Base-by-base conservation (phyloP, 768 basidiomycete genomes). In the Mycena leptocephala region DNA sequence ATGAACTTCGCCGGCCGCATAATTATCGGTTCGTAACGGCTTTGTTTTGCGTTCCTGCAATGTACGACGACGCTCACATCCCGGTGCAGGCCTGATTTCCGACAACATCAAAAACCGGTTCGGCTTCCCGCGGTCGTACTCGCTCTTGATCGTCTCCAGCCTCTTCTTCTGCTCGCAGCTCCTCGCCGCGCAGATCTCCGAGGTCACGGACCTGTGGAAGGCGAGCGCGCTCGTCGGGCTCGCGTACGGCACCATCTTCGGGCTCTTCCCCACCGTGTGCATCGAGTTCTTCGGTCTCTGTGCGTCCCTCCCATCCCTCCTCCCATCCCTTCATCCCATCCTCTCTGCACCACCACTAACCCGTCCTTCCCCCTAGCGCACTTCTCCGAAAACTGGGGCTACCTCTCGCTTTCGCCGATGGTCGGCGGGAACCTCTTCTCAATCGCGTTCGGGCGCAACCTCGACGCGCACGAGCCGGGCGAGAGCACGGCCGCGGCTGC, bases 1-100 rank as follows among this genome's bases (percentile, higher is more conserved):
- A 93, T 92, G 84, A 98, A 96, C 81, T 98, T 93, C 71, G 79
- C 88, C 2, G 96, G 96, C 1, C 92, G 97, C 48, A 90, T 97
- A 58, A 72, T 92, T 32, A 93, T 96, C 22, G 96, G 95, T 95
- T 56, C 70, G 81, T 70, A 28, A 46, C 65, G 30, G 65, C 22
- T 43, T 55, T 18, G 9, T 43, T 18, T 48, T 11, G 33, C 1
- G n/a, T 46, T 16, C 28, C 22, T 66, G 59, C 37, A 0, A 26
- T 20, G 10, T 10, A 35, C n/a, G 58, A 24, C 24, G 13, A 5
- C 18, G n/a, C 67, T 80, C 37, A 26, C 5, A 28, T 61, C 32
- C 30, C 74, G 35, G 13, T 61, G 5, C 78, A 93, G 95, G 95
- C 22, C 79, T 96, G n/a, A 85, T 90, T 7, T 93, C 94, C 3